These are phyloP conservation scores for Pseudogymnoascus sp. DNA, from an alignment of 2,329 filamentous ascomycete species.

Conservation along the genomic window DNA sequence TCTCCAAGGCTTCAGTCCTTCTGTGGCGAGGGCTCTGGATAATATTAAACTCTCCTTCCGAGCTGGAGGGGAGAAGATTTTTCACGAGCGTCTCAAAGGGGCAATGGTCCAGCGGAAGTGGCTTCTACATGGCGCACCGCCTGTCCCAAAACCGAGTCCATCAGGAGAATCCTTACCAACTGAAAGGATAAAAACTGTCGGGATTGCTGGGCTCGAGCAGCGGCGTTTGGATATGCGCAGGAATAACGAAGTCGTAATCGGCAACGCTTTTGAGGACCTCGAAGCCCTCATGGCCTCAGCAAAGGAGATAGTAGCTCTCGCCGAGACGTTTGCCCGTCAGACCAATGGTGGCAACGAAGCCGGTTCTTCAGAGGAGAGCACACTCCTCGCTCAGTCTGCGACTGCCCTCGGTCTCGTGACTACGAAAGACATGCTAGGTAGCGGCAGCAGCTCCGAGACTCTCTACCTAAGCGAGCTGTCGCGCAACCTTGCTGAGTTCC, in stretches of 20 bases:
- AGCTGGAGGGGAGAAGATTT: conserved; percentile 79
- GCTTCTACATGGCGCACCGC: conserved; percentile 84
- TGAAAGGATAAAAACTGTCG: conserved; percentile 57
- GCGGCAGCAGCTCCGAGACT: conserved; percentile 66
- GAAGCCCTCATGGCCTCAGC: conserved; percentile 96
- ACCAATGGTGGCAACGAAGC: conserved; percentile 47
- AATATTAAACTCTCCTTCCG: conserved; percentile 90
- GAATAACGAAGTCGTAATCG: conserved; percentile 90
- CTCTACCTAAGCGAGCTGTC: conserved; percentile 85
- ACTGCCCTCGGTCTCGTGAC: conserved; percentile 83
- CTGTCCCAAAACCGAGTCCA: conserved; percentile 59
- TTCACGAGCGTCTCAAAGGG: conserved; percentile 80
- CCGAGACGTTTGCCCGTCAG: conserved; percentile 76
- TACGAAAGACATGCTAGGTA: conserved; percentile 85
- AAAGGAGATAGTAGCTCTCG: conserved; percentile 89
- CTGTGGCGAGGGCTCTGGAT: conserved; percentile 53
- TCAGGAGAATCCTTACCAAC: conserved; percentile 20
- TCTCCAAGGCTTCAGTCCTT: conserved; percentile 34
- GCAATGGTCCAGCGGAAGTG: conserved; percentile 91
- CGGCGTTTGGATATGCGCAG: conserved; percentile 76
- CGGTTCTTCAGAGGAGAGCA: conserved; percentile 62
- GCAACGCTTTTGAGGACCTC: conserved; percentile 89
- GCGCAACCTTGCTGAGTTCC: conserved; percentile 77
- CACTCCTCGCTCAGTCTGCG: conserved; percentile 71
- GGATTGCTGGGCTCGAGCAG: conserved; percentile 87